Percentiles rank a stretch among this genome's conserved stretches.
Evolutionary conservation across 164 flowering plant species (phyloP).

Genomic region (Cinnamomum chago): DNA sequence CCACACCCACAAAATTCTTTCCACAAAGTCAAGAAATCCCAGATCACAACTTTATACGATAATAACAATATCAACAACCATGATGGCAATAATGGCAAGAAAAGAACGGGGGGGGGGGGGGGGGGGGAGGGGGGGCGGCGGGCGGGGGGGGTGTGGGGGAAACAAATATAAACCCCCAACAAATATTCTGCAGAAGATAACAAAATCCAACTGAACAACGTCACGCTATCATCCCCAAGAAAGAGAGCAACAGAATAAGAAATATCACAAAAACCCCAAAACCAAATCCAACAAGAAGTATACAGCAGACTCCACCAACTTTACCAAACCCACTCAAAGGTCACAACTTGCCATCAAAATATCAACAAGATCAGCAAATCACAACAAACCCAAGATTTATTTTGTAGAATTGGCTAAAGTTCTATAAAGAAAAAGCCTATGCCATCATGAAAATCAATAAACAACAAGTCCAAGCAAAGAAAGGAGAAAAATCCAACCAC

Average conservation of each 20-base stretch:
- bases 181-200: not conserved
- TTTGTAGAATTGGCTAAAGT: not conserved
- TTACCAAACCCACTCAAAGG: not conserved
- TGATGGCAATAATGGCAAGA: not conserved
- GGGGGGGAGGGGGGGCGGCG: no score
- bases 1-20: not conserved
- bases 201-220: not conserved
- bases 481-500: no score
- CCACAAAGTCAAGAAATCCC: no score
- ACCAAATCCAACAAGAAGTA: not conserved
- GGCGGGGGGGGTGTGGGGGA: no score
- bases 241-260: not conserved
- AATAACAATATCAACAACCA: no score
- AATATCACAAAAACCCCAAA: not conserved
- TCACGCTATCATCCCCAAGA: not conserved
- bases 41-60: not conserved
- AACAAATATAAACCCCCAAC: not conserved
- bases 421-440: not conserved
- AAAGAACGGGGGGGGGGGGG: not conserved
- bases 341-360: not conserved
- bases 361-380: not conserved
- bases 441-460: no score
- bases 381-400: not conserved
- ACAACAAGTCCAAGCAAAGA: no score
- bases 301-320: not conserved